Conservation (phyloP, 805 yeast genomes). For the Lipomyces kockii region DNA sequence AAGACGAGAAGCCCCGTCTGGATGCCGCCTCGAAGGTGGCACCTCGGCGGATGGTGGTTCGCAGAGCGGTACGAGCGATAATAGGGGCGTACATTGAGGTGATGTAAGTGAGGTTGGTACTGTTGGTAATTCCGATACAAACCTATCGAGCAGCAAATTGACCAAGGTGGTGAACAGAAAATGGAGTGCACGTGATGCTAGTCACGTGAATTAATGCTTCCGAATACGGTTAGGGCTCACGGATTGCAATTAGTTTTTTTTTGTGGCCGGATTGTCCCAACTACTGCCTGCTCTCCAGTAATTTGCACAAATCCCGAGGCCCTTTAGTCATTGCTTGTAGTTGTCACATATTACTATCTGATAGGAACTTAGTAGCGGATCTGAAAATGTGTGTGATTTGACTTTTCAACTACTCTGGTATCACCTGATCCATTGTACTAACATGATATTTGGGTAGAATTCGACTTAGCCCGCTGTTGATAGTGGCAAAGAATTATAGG, state of each 20-base stretch:
- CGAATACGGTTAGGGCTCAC: background rate
- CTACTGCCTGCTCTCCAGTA: background rate
- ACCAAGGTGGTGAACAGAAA: background rate
- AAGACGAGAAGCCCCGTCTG: slow-evolving; percentile 44
- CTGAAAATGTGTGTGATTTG: background rate
- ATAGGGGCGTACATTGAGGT: slow-evolving; percentile 28
- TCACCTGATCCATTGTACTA: background rate
- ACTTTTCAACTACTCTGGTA: background rate
- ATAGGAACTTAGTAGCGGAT: background rate
- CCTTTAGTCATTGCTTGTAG: background rate
- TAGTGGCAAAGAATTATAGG: background rate
- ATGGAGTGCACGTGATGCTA: background rate
- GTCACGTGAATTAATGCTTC: background rate
- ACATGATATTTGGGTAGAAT: background rate
- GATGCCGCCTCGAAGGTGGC: slow-evolving; percentile 32
- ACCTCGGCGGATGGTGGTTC: slow-evolving; percentile 18
- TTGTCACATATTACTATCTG: background rate
- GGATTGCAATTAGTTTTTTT: background rate
- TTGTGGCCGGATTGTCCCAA: background rate
- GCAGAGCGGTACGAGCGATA: slow-evolving; percentile 25
- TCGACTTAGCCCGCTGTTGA: background rate
- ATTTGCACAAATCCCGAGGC: background rate
- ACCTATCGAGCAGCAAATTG: background rate
- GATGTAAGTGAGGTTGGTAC: background rate
- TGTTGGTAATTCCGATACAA: background rate